A percentile compares a stretch with the other conserved stretches of the same genome.
Conservation (phyloP, 176 grass and related monocot genomes). For the Chrysopogon serrulatus region DNA sequence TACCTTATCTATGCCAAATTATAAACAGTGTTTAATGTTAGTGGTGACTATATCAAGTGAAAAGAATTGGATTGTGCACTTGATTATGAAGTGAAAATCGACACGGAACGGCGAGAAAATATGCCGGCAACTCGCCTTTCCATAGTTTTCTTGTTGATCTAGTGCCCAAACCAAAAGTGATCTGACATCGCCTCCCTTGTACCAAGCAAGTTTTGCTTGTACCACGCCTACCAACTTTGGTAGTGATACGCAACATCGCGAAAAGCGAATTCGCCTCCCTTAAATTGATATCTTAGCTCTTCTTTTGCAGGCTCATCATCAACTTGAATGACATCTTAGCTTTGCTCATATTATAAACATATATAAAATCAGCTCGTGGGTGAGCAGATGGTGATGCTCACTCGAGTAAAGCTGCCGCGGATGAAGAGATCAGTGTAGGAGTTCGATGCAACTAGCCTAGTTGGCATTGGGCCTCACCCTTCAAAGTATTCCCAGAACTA, state of each 20-base stretch:
- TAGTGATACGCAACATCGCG: neutral
- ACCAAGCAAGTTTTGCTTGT: neutral
- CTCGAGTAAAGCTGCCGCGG: conserved; percentile 34
- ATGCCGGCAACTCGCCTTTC: neutral
- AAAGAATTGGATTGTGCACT: neutral
- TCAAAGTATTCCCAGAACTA: conserved; percentile 38
- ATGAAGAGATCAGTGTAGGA: conserved; percentile 27
- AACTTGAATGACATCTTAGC: conserved; percentile 19
- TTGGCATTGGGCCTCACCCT: conserved; percentile 41
- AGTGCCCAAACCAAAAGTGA: neutral
- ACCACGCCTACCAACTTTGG: neutral
- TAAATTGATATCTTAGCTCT: conserved; percentile 20
- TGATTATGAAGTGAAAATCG: neutral
- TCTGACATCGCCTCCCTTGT: neutral
- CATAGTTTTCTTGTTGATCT: neutral
- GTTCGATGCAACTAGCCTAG: conserved; percentile 36
- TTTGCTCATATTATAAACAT: neutral
- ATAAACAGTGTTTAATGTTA: neutral
- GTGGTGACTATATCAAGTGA: neutral
- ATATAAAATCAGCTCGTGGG: conserved; percentile 15
- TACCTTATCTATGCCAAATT: neutral
- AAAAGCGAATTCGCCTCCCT: neutral
- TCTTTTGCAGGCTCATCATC: conserved; percentile 10
- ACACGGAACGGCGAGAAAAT: neutral
- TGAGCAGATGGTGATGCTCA: conserved; percentile 22